Evolutionary conservation across 129 eudicot species (phyloP).

Genomic region (Lactuca sativa): DNA sequence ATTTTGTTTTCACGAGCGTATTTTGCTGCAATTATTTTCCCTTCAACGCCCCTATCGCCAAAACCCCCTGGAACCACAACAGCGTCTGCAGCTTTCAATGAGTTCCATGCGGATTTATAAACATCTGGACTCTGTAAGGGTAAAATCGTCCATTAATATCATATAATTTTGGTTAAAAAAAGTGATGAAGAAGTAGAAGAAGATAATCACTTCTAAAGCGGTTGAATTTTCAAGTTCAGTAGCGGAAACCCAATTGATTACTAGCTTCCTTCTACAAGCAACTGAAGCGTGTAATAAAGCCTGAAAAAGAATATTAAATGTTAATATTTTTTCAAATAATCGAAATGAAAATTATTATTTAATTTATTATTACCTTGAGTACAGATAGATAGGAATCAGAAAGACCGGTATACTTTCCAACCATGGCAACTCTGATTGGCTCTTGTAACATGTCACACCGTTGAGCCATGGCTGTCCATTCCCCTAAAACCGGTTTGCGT

Average conservation of each 20-base stretch:
- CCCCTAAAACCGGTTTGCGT: constrained; percentile 65
- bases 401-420: constrained; percentile 92
- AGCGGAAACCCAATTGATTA: constrained; percentile 84
- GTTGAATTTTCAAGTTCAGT: constrained; percentile 89
- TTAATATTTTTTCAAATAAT: too few species aligned
- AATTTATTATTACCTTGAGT: constrained; percentile 58
- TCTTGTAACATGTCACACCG: constrained; percentile 68
- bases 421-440: constrained; percentile 94
- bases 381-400: constrained; percentile 93
- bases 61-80: constrained; percentile 92
- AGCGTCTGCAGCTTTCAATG: constrained; percentile 78
- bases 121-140: constrained; percentile 63
- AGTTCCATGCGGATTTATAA: constrained; percentile 74
- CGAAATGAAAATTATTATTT: too few species aligned
- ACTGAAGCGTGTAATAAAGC: constrained; percentile 97
- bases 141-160: constrained; percentile 18
- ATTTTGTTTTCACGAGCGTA: constrained; percentile 77
- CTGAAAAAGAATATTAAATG: constrained; percentile 37
- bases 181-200: constrained; percentile 21
- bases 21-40: constrained; percentile 86
- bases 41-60: constrained; percentile 96
- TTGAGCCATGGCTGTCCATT: constrained; percentile 86
- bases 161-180: not conserved
- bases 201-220: constrained; percentile 57
- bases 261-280: constrained; percentile 66